Base-by-base conservation (phyloP, 768 basidiomycete genomes). In the Filobasidium floriforme region DNA sequence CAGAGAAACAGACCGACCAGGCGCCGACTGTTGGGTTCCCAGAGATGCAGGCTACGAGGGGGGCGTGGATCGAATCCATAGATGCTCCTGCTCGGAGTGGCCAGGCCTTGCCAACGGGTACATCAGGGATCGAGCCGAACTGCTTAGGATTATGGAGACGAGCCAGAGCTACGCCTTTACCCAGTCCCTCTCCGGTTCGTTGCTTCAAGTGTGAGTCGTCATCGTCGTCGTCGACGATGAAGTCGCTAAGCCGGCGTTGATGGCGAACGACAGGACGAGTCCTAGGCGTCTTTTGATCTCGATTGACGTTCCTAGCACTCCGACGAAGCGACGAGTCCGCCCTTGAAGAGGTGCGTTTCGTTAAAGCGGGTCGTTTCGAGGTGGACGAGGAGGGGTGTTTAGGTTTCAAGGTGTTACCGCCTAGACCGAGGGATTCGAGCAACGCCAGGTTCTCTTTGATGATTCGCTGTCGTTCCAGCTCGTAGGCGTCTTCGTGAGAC, bases 41-140 rank as follows among this genome's bases (percentile, higher is more conserved):
- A 10, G 86, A 81, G 52, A 96, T 93, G 0, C 92, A 92, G 41
- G 84, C 88, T 7, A 94, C 91, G 81, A 84, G 86, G 0, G 91
- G 90, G 1, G 89, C 92, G 69, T 94, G 92, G 66, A 94, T 81
- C 7, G 91, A 83, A 75, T 89, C 91, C 1, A 89, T 89, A 70
- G 90, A 92, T 51, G 81, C 82, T 62, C 82, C 80, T 62, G 85
- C 85, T 51, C 41, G 68, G 22, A 41, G 12, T 43, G 41, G 83
- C 90, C 90, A 96, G 87, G 88, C 89, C 28, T 86, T 86, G 1
- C 90, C 91, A 18, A 92, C 85, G 28, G 82, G 81, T 22, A 94
- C 77, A 1, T 84, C 89, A 7, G 90, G 90, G 65, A 96, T 93
- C 41, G 81, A 71, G 0, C 92, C 92, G 76, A 85, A 92, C 1